Percentiles rank a stretch among this genome's conserved stretches.
Conservation (phyloP, 306 rosid genomes). For the Biancaea sappan region DNA sequence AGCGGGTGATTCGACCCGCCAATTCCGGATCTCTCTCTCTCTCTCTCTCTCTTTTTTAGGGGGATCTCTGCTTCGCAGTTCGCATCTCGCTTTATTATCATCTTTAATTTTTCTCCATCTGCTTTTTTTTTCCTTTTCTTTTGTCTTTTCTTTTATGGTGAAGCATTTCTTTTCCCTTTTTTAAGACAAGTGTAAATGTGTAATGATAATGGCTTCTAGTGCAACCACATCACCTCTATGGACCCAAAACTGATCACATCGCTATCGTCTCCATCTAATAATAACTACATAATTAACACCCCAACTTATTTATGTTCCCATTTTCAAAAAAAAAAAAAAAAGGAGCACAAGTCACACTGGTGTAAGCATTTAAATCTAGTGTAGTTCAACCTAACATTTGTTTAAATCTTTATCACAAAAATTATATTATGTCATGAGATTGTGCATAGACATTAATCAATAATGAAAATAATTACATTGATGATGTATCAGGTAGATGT, state of each 20-base stretch:
- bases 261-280: neutral
- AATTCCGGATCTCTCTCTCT: constrained; percentile 38
- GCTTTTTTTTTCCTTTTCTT: constrained; percentile 10
- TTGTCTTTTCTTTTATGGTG: constrained; percentile 31
- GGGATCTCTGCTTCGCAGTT: neutral
- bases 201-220: constrained; percentile 34
- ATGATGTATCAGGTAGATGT: too few relatives aligned
- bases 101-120: constrained; percentile 5
- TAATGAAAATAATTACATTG: too few relatives aligned
- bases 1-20: constrained; percentile 66
- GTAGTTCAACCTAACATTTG: too few relatives aligned
- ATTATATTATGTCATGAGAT: too few relatives aligned
- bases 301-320: too few relatives aligned
- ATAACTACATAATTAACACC: constrained; percentile 5
- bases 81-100: constrained; percentile 27
- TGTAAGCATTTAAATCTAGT: too few relatives aligned
- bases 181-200: constrained; percentile 33
- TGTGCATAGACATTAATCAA: too few relatives aligned
- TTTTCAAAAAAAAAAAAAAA: too few relatives aligned
- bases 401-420: too few relatives aligned
- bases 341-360: too few relatives aligned
- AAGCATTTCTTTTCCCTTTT: constrained; percentile 28
- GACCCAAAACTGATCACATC: constrained; percentile 6
- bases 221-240: constrained; percentile 30
- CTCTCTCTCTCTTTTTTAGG: neutral